Percentiles rank a stretch among this genome's conserved stretches.
These are phyloP conservation scores for Nakazawaea ishiwadae DNA, from an alignment of 805 yeast species.

Conservation along the genomic window DNA sequence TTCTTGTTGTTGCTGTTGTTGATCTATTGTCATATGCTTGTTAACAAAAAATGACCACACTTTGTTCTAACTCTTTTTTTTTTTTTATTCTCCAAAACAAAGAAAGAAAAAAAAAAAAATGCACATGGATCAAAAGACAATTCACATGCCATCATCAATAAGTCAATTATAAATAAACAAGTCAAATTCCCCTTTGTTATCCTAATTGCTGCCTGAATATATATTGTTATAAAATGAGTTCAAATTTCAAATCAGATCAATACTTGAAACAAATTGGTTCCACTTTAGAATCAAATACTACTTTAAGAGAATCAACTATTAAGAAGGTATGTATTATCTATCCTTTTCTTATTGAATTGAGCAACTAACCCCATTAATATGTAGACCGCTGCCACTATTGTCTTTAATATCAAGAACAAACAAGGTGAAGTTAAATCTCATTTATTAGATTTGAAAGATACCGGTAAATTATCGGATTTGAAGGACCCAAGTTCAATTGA, in stretches of 20 bases:
- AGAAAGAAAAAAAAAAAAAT: no score
- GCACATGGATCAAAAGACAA: no score
- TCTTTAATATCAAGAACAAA: slow-evolving; percentile 62
- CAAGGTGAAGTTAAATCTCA: slow-evolving; percentile 57
- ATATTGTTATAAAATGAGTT: neutral
- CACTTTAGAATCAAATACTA: slow-evolving; percentile 24
- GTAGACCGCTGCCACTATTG: slow-evolving; percentile 55
- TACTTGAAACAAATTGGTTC: slow-evolving; percentile 34
- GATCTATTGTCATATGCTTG: slow-evolving; percentile 4
- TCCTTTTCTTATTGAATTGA: neutral
- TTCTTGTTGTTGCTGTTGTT: neutral
- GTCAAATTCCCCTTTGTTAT: no score
- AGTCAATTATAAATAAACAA: neutral
- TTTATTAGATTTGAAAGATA: slow-evolving; percentile 62
- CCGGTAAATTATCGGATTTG: slow-evolving; percentile 37
- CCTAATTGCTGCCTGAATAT: no score
- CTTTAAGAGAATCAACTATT: slow-evolving; percentile 32
- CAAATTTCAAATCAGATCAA: slow-evolving; percentile 34
- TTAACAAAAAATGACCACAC: no score
- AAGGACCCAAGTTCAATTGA: slow-evolving; percentile 31
- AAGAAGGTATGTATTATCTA: slow-evolving; percentile 20
- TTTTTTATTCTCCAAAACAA: no score
- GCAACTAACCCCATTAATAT: neutral
- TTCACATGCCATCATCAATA: neutral
- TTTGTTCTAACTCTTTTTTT: no score